Percentiles rank a stretch among this genome's conserved stretches.
phyloP scores from a whole-genome alignment of 495 filamentous ascomycete species.

The Trichoderma virens region DNA sequence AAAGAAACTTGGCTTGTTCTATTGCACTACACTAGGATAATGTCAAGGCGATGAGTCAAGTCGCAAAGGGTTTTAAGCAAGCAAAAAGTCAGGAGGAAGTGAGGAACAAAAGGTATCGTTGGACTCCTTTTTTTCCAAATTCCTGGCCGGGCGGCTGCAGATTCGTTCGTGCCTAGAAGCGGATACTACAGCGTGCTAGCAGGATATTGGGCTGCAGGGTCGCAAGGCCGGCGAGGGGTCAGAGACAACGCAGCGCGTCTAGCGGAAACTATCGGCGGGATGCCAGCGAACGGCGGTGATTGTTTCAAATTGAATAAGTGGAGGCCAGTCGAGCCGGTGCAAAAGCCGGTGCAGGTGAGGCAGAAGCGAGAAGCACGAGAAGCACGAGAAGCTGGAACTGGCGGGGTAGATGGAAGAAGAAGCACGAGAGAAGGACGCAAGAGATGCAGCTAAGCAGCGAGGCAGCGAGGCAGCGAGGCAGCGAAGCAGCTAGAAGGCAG shows the following conservation, averaged over 20 bases:
- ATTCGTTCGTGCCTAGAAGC: constrained; percentile 7
- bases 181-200: not conserved
- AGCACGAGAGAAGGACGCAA: not conserved
- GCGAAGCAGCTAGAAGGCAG: not conserved
- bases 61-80: not conserved
- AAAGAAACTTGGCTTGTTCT: not conserved
- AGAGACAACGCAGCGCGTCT: not conserved
- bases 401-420: not conserved
- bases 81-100: not conserved
- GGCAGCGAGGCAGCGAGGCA: not conserved
- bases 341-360: not conserved
- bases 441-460: not conserved
- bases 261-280: constrained; percentile 2
- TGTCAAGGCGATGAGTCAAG: not conserved
- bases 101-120: not conserved
- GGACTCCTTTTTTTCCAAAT: not conserved
- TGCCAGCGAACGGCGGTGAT: not conserved
- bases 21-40: constrained; percentile 6
- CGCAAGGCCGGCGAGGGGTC: not conserved
- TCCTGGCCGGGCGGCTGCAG: not conserved
- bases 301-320: not conserved
- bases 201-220: constrained; percentile 5
- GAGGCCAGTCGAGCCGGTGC: constrained; percentile 1
- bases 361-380: not conserved
- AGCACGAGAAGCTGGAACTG: not conserved